Conservation (phyloP, 2,329 filamentous ascomycete species). For the Colletotrichum gloeosporioides region DNA sequence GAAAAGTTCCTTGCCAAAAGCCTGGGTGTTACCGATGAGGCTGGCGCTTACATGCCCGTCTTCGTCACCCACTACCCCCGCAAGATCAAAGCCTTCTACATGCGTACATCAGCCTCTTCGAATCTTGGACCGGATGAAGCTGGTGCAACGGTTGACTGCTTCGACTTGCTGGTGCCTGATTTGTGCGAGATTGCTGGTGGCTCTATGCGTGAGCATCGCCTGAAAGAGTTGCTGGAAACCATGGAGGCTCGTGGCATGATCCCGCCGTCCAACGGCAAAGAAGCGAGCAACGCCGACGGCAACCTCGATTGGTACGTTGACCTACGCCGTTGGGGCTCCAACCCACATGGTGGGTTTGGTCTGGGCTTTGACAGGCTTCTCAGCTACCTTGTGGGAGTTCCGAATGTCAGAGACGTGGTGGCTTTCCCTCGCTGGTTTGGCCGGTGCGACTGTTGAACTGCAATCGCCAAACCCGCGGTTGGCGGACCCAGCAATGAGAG, state of each 20-base stretch:
- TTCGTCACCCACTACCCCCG: constrained; percentile 96
- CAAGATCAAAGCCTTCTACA: constrained; percentile 87
- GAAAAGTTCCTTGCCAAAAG: constrained; percentile 83
- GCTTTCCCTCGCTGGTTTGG: constrained; percentile 81
- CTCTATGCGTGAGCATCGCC: constrained; percentile 85
- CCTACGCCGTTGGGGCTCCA: constrained; percentile 87
- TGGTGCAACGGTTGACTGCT: constrained; percentile 78
- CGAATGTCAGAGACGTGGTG: constrained; percentile 84
- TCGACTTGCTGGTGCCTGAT: constrained; percentile 86
- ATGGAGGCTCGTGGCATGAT: constrained; percentile 74
- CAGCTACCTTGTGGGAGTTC: constrained; percentile 81
- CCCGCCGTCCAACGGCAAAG: constrained; percentile 30
- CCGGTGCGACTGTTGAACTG: constrained; percentile 61
- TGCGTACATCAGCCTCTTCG: constrained; percentile 43
- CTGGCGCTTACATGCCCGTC: constrained; percentile 65
- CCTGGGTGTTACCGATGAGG: constrained; percentile 57
- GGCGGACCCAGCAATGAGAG: constrained; percentile 22
- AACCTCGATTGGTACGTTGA: constrained; percentile 85
- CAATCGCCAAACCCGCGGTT: not conserved
- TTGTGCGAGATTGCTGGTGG: constrained; percentile 88
- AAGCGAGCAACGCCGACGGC: constrained; percentile 24
- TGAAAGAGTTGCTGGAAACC: constrained; percentile 68
- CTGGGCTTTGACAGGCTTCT: constrained; percentile 88
- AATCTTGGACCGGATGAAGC: not conserved
- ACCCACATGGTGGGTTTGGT: constrained; percentile 90